phyloP scores from a whole-genome alignment of 306 rosid genomes.

The Chamaecrista fasciculata region DNA sequence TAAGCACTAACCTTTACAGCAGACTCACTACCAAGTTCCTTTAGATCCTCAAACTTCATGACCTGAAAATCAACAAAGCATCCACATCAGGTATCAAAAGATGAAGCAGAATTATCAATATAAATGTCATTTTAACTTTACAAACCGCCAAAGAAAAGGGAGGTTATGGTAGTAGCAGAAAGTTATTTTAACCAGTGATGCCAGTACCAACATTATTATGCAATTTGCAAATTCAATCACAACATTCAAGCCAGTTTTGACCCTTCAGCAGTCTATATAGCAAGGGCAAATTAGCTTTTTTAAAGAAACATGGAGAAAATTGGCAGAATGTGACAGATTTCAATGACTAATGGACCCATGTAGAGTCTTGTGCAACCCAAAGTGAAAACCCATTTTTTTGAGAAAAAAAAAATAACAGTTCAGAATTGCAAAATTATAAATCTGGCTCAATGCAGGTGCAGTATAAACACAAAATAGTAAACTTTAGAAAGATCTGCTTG shows the following conservation, averaged over 20 bases:
- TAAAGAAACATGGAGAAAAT: not conserved
- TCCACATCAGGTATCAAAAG: conserved; percentile 19
- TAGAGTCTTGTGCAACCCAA: not conserved
- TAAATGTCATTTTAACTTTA: not conserved
- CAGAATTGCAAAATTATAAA: not conserved
- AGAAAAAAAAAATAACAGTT: not conserved
- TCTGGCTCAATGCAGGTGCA: not conserved
- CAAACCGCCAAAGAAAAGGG: not conserved
- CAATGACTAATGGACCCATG: not conserved
- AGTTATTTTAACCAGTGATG: not conserved
- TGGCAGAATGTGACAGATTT: not conserved
- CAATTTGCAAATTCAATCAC: conserved; percentile 15
- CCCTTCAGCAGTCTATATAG: not conserved
- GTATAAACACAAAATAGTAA: not conserved
- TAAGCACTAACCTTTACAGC: conserved; percentile 77
- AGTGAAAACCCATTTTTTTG: not conserved
- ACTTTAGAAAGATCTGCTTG: not conserved
- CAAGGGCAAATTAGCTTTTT: conserved; percentile 6
- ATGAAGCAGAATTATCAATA: conserved; percentile 10
- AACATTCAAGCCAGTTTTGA: not conserved
- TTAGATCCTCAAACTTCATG: conserved; percentile 95
- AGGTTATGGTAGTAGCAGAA: conserved; percentile 7
- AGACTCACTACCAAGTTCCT: conserved; percentile 81
- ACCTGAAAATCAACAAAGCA: conserved; percentile 52
- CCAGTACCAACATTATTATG: not conserved